Base-by-base conservation (phyloP, 169 alveolate genomes). In the Ichthyophthirius multifiliis region DNA sequence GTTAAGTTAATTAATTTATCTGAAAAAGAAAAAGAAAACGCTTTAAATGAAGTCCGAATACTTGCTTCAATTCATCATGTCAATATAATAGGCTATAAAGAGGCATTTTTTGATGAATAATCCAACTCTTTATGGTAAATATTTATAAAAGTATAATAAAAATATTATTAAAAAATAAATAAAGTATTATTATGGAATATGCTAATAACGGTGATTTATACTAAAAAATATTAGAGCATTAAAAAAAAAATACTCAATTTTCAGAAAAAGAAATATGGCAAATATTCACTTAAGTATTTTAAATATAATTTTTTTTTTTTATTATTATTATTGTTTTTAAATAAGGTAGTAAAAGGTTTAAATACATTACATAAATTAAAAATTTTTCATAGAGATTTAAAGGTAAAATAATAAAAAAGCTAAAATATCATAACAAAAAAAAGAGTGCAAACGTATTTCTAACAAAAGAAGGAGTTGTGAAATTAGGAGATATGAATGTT, bases 161-260 rank as follows among this genome's bases (percentile, higher is more conserved):
- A 65, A 55, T 62, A 73, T 45, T 23, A 30, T 18, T n/a, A n/a
- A n/a, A n/a, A 27, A 48, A 20, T 64, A 32, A 64, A 18, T 43
- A 20, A 83, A 93, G 95, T 76, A 95, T 95, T 37, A 88, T 92
- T 7, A 95, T 94, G 96, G 98, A 95, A 82, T 92, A 86, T 84
- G 97, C 98, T 3, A 95, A 93, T 84, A 94, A 90, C 43, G 98
- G 98, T n/a, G 98, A 95, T 81, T 85, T 93, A 27, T 92, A 83
- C 43, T 89, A 92, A 76, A 87, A 89, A 74, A 95, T 95, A 64
- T 83, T 84, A 32, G 89, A 90, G 75, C 89, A 91, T 77, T 86
- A 92, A 75, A 88, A 92, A 81, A 84, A 73, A 31, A 82, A 83
- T 39, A 47, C 75, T 9, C 84, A 73, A 9, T 80, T 93, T 47